Evolutionary conservation across 345 rosid species (phyloP), one percentile per base, ranked within the genome.

Genomic region (Barbarea vulgaris): DNA sequence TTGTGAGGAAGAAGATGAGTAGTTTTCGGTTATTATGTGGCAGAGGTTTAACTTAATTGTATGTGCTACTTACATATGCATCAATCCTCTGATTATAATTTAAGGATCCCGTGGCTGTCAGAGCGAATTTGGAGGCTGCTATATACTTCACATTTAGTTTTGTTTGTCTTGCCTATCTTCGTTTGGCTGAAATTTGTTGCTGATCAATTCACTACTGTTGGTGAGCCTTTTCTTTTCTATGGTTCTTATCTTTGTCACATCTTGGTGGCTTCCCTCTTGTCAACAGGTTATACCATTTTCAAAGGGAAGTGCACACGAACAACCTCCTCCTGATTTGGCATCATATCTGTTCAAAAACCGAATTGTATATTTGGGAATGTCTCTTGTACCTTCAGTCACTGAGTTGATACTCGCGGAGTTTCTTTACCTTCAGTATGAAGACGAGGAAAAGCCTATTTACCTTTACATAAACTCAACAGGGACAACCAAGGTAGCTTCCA

Each of bases 341-440:
- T 91, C 97, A 4, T 90, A 90, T 81, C 74, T 95, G 75, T 87
- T 79, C 82, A 88, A 88, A 78, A 85, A 89, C 50, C 81, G 96
- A 36, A 95, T 95, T 74, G 93, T 95, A 28, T 95, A 95, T 83
- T 77, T 95, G 88, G 99, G 97, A 69, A 90, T 91, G 97, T 85
- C 92, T 68, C 95, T 91, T 75, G 89, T 91, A 79, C 99, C 99
- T 68, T 83, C 91, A 36, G 97, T 91, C 52, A 90, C 93, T 9
- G 96, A 95, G 87, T 63, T 95, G 81, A 80, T 91, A 41, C 77
- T 90, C 5, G 95, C 96, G 1, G 92, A 91, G 69, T 88, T 95
- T 89, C 91, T 95, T 69, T 91, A 90, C 83, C 99, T 95, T 76
- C 90, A 88, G 81, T 87, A 85, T 77, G 89, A 87, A 81, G 96